phyloP scores from a whole-genome alignment of 75 land plant genomes.

The Pseudotsuga menziesii region DNA sequence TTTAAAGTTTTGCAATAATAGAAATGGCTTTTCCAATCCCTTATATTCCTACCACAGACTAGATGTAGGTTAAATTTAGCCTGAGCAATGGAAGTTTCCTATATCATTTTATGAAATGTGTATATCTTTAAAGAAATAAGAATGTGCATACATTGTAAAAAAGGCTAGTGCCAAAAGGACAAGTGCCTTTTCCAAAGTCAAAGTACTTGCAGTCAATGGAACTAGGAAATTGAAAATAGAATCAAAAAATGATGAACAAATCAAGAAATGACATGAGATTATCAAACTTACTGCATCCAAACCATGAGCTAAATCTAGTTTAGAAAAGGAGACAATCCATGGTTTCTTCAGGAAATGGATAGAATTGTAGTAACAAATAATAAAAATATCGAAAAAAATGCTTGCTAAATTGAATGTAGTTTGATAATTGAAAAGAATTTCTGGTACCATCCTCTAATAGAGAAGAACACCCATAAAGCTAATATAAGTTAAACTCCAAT shows the following conservation, averaged over 20 bases:
- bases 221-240: constrained; percentile 32
- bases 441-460: not conserved
- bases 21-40: not conserved
- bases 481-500: not conserved
- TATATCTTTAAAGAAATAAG: no score
- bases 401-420: not conserved
- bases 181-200: constrained; percentile 84
- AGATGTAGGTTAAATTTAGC: not conserved
- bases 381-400: not conserved
- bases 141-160: constrained; percentile 75
- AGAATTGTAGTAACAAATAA: not conserved
- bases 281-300: not conserved
- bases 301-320: not conserved
- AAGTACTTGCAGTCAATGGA: constrained; percentile 91
- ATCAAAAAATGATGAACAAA: not conserved
- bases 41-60: not conserved
- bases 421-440: not conserved
- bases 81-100: not conserved
- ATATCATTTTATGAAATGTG: not conserved
- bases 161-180: constrained; percentile 96
- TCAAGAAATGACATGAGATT: not conserved
- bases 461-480: not conserved
- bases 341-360: not conserved
- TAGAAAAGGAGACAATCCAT: not conserved
- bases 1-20: not conserved